These are phyloP conservation scores for Amaranthus cruentus DNA, from an alignment of 148 eudicot species.

Conservation along the genomic window DNA sequence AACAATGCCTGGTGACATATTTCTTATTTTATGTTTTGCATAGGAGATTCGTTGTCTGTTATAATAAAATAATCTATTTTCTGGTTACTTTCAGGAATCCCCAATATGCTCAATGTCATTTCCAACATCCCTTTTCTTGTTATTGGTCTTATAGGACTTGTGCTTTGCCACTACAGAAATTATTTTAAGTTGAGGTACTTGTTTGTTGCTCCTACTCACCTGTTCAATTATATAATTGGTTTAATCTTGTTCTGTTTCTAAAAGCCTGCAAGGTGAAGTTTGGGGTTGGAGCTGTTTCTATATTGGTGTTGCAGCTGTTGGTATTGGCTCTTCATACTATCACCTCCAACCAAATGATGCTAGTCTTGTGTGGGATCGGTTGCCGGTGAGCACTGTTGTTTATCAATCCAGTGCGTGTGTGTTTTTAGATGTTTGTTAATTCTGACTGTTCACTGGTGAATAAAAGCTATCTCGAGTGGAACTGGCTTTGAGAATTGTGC, in stretches of 20 bases:
- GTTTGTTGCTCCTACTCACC: conserved; percentile 4
- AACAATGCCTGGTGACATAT: not conserved
- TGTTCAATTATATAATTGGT: not conserved
- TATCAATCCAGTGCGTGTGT: not conserved
- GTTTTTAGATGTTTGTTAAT: not conserved
- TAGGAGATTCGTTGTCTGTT: not conserved
- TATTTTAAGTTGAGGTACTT: conserved; percentile 75
- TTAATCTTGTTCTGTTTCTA: not conserved
- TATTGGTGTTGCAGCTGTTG: conserved; percentile 90
- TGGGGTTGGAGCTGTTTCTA: conserved; percentile 88
- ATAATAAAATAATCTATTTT: conserved; percentile 13
- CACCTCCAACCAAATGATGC: conserved; percentile 90
- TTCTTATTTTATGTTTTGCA: not conserved
- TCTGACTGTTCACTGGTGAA: too few species aligned
- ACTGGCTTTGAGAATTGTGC: not conserved
- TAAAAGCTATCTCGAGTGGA: too few species aligned
- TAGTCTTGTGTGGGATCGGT: conserved; percentile 94
- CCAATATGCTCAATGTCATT: conserved; percentile 74
- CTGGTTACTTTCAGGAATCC: conserved; percentile 60
- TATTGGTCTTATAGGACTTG: conserved; percentile 70
- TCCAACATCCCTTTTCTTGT: conserved; percentile 84
- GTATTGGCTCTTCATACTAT: conserved; percentile 85
- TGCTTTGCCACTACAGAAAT: conserved; percentile 68
- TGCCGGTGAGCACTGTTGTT: conserved; percentile 60
- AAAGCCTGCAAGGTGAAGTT: conserved; percentile 81